phyloP scores from a whole-genome alignment of 805 yeast genomes.

The Nakazawaea holstii region DNA sequence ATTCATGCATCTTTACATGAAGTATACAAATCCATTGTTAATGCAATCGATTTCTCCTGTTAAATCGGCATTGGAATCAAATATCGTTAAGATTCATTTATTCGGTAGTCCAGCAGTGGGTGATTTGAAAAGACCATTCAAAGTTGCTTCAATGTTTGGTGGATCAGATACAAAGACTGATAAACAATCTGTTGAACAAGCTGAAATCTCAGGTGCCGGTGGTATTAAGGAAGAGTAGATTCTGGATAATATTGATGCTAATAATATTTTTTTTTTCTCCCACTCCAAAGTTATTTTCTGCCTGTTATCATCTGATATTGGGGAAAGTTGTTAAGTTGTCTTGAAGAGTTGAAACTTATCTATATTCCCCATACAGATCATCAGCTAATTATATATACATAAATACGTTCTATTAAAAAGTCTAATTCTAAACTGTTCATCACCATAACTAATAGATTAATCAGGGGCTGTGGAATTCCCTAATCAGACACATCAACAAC shows the following conservation, averaged over 20 bases:
- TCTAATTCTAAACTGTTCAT: not conserved
- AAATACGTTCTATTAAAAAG: not conserved
- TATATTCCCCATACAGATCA: not conserved
- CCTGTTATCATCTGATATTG: not conserved
- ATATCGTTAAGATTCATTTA: conserved; percentile 86
- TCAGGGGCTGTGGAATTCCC: not conserved
- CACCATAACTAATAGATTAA: no score
- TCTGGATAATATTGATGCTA: no score
- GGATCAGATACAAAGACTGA: conserved; percentile 64
- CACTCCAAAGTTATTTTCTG: not conserved
- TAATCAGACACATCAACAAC: not conserved
- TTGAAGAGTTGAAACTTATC: no score
- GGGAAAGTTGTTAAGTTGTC: no score
- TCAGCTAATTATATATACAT: not conserved
- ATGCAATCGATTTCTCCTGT: conserved; percentile 91
- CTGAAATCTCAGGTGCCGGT: conserved; percentile 81
- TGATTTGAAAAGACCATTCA: conserved; percentile 95
- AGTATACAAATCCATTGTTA: conserved; percentile 93
- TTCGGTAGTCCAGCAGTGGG: conserved; percentile 80
- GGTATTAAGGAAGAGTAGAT: conserved; percentile 82
- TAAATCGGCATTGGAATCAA: conserved; percentile 84
- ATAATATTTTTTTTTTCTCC: not conserved
- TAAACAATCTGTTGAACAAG: conserved; percentile 78
- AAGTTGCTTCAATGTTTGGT: conserved; percentile 77
- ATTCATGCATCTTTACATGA: conserved; percentile 96